These are phyloP conservation scores for Porcisia hertigi DNA, from an alignment of 208 protist species.

Conservation along the genomic window DNA sequence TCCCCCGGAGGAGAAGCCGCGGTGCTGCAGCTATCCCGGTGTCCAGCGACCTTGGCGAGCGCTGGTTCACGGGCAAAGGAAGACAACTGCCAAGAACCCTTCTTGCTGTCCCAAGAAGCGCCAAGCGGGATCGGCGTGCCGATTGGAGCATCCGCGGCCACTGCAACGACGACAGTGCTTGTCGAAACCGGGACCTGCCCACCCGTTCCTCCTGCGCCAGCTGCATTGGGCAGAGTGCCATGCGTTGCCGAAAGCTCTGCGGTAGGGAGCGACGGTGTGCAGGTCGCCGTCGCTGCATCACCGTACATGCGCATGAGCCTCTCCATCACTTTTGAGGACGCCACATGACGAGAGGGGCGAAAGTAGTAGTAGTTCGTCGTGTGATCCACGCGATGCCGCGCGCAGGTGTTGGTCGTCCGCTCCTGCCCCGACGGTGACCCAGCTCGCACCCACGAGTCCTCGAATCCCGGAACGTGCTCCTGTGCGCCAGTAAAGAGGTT, in stretches of 20 bases:
- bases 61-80: too few species aligned
- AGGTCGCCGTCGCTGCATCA: neutral
- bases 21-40: neutral
- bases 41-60: neutral
- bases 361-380: conserved; percentile 83
- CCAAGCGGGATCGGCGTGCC: conserved; percentile 51
- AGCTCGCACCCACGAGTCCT: conserved; percentile 69
- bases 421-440: conserved; percentile 66
- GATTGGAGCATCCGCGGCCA: conserved; percentile 25
- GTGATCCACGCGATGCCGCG: conserved; percentile 36
- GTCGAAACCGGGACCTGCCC: neutral
- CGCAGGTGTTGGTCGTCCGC: conserved; percentile 77
- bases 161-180: conserved; percentile 5
- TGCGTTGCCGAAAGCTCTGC: neutral
- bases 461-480: conserved; percentile 54
- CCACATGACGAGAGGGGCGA: conserved; percentile 33
- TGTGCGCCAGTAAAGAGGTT: conserved; percentile 57
- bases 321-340: conserved; percentile 1
- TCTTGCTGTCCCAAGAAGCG: conserved; percentile 8
- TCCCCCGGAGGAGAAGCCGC: neutral
- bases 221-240: neutral
- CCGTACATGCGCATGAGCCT: conserved; percentile 8
- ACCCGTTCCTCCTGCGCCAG: neutral
- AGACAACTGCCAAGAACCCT: conserved; percentile 17
- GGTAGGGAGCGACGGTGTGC: neutral